A percentile compares a stretch with the other conserved stretches of the same genome.
Conservation (phyloP, 2,329 filamentous ascomycete genomes). For the Aureobasidium sp. region DNA sequence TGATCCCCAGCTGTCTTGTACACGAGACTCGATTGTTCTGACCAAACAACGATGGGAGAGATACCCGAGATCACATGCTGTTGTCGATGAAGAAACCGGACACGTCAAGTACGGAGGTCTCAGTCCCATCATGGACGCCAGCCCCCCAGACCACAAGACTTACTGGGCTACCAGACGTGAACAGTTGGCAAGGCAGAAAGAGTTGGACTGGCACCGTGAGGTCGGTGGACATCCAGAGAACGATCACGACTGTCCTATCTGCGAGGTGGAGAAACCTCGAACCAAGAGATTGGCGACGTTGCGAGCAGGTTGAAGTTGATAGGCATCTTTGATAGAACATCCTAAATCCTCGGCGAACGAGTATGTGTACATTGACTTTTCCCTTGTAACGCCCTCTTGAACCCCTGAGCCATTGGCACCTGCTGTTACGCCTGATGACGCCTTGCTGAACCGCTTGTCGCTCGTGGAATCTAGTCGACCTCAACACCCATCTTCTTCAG, state of each 20-base stretch:
- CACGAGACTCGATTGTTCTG: conserved; percentile 23
- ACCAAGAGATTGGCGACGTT: conserved; percentile 17
- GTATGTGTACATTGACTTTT: conserved; percentile 2
- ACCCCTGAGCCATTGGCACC: neutral
- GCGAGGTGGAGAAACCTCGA: conserved; percentile 17
- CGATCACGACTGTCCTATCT: conserved; percentile 21
- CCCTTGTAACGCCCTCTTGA: neutral
- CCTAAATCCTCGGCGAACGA: neutral
- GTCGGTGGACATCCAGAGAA: conserved; percentile 18
- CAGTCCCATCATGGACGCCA: conserved; percentile 23
- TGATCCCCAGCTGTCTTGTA: conserved; percentile 19
- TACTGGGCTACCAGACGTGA: neutral
- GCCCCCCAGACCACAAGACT: conserved; percentile 18
- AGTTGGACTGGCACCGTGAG: conserved; percentile 5
- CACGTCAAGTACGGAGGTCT: conserved; percentile 20
- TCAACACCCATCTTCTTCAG: conserved; percentile 66
- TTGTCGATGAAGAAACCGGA: neutral
- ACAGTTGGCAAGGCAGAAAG: neutral
- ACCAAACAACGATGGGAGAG: conserved; percentile 21
- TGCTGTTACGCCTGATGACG: neutral
- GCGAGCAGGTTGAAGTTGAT: conserved; percentile 4
- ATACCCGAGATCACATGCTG: conserved; percentile 13
- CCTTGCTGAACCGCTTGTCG: neutral
- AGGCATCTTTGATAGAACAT: conserved; percentile 5
- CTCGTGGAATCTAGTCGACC: conserved; percentile 51